Evolutionary conservation across 495 filamentous ascomycete genomes (phyloP).

Genomic region (Lichenothelia convexa): DNA sequence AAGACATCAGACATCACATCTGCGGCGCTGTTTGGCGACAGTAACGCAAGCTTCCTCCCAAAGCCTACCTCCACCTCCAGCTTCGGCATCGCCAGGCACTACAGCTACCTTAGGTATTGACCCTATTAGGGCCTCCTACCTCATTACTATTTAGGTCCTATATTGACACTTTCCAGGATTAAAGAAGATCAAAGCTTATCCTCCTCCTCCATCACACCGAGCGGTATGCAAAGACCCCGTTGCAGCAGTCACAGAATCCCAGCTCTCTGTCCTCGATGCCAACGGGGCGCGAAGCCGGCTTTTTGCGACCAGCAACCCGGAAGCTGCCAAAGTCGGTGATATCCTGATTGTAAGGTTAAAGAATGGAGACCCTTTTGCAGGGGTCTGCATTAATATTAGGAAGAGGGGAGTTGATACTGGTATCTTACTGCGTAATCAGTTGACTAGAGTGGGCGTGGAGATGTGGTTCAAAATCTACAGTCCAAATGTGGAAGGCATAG

Average conservation of each 20-base stretch:
- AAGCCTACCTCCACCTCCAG: no score
- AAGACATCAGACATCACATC: no score
- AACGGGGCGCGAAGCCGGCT: constrained; percentile 62
- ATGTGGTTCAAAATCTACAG: constrained; percentile 93
- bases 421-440: constrained; percentile 62
- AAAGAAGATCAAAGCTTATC: constrained; percentile 8
- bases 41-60: no score
- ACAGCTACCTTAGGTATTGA: no score
- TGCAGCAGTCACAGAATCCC: constrained; percentile 36
- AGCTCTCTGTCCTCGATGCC: constrained; percentile 62
- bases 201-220: constrained; percentile 10
- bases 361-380: constrained; percentile 76
- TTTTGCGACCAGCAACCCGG: constrained; percentile 55
- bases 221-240: constrained; percentile 36
- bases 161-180: constrained; percentile 1
- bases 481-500: constrained; percentile 74
- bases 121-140: no score
- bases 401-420: constrained; percentile 71
- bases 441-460: constrained; percentile 78
- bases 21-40: no score
- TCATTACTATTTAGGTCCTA: background rate
- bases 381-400: constrained; percentile 70
- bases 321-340: constrained; percentile 63
- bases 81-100: no score
- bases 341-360: constrained; percentile 74